Evolutionary conservation across 2,329 filamentous ascomycete genomes (phyloP), one percentile per base, ranked within the genome.

Genomic region (Didymosphaeria variabile): DNA sequence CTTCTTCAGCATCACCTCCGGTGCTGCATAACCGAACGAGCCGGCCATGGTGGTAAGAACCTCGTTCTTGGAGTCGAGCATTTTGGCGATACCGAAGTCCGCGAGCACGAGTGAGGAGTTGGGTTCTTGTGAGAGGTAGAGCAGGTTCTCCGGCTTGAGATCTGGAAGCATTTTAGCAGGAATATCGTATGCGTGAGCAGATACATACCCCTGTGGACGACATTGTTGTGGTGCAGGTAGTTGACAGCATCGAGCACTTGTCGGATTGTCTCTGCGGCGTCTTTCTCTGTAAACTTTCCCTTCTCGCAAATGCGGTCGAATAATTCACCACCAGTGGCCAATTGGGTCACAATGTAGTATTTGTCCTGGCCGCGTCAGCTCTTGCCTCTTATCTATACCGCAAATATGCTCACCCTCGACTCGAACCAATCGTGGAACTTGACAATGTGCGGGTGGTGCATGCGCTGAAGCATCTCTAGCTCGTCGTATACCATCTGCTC

Each of bases 401-500:
- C 36, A 13, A 7, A 46, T 5, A 44, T 42, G 67, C 89, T 69
- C 82, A 97, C 93, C 82, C 93, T 92, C 59, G 94, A 98, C 82
- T 99, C 95, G 77, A 99, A 99, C 94, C 95, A 99, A 79, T 99
- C 95, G 70, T 95, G 91, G 77, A 99, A 99, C 70, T 90, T 90
- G 81, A 99, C 95, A 77, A 99, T 99, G 80, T 98, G 93, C 56
- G 93, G 91, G 79, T 99, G 95, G 76, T 93, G 87, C 76, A 99
- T 88, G 61, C 88, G 88, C 81, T 97, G 93, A 67, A 99, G 86
- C 88, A 99, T 93, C 69, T 93, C 87, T 72, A 99, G 86, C 83
- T 99, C 95, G 79, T 99, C 95, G 79, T 97, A 95, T 44, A 99
- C 95, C 95, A 99, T 99, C 79, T 91, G 89, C 84, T 99, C 95